These are phyloP conservation scores for Phytopythium kandeliae DNA, from an alignment of 352 stramenopile species.

Conservation along the genomic window DNA sequence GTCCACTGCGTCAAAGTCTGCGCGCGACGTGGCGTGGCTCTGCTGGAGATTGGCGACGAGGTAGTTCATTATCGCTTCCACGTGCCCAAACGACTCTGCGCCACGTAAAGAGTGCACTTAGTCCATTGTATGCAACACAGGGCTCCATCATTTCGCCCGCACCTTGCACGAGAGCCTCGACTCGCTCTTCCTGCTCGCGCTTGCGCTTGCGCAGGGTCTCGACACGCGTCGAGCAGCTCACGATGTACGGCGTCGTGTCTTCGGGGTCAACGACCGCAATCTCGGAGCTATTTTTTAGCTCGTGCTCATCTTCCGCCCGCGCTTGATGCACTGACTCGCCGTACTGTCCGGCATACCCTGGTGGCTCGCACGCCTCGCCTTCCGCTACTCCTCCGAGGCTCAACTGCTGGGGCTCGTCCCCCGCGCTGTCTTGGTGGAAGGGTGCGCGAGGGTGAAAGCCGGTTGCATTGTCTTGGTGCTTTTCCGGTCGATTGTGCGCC, in stretches of 20 bases:
- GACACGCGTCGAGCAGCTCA: slow-evolving; percentile 32
- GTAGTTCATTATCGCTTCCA: slow-evolving; percentile 36
- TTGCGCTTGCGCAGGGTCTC: slow-evolving; percentile 46
- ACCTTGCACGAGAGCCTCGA: slow-evolving; percentile 52
- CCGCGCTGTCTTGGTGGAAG: not conserved
- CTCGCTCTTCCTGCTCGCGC: slow-evolving; percentile 42
- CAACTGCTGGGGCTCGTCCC: not conserved
- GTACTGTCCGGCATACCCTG: not conserved
- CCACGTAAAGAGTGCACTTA: not conserved
- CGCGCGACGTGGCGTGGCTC: slow-evolving; percentile 24
- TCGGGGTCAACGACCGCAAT: slow-evolving; percentile 8
- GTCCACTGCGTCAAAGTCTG: slow-evolving; percentile 27
- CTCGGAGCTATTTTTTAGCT: slow-evolving; percentile 1
- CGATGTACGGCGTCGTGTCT: slow-evolving; percentile 32
- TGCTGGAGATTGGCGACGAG: slow-evolving; percentile 31
- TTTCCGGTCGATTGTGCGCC: not conserved
- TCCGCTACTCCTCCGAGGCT: not conserved
- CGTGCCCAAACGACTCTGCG: slow-evolving; percentile 32
- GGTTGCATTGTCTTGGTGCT: not conserved
- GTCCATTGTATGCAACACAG: too few relatives aligned
- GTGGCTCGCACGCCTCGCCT: not conserved
- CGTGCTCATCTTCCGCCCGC: not conserved
- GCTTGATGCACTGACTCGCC: not conserved
- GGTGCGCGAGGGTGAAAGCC: not conserved
- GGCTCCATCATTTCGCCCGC: too few relatives aligned